Base-by-base conservation (phyloP, 2,329 filamentous ascomycete species). In the Dothiorella sarmentorum region DNA sequence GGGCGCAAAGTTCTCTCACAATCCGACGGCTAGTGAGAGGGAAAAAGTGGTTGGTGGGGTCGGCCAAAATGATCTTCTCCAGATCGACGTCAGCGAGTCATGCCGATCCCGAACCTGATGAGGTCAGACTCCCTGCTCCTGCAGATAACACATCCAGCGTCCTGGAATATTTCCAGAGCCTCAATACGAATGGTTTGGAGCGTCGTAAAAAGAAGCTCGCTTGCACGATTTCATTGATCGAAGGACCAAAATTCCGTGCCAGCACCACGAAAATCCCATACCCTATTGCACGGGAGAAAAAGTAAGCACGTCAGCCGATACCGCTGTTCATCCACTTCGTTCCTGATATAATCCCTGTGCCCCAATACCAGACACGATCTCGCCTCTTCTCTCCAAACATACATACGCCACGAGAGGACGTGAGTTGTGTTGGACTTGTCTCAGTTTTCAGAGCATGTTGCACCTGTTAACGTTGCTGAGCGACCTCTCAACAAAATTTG, bases 31-130 rank as follows among this genome's bases (percentile, higher is more conserved):
- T 38, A 33, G 27, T 20, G 29, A 44, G 31, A 38, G 43, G 27
- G 33, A 58, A 49, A 58, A 58, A 58, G 44, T 42, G 35, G 35
- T 43, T 58, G 56, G 56, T 58, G 56, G 56, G 56, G 56, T 58
- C 45, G 26, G 52, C 33, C 38, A 20, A 29, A 42, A 20, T 18
- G 33, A 35, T 38, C 56, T 43, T 43, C 56, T 58, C 56, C 56
- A 45, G 56, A 58, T 58, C 56, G 56, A 51, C 56, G 33, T 38
- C 33, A 47, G 18, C 56, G 56, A 58, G 56, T 58, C 56, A 58
- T 43, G 56, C 49, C 35, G 49, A 53, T 53, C 49, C 9, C 2
- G n/a, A 6, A 17, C 49, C 49, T 53, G 22, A 53, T 22, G 49
- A 33, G 40, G n/a, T 9, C 27, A 40, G 9, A 20, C 35, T 35